Evolutionary conservation across 306 rosid genomes (phyloP).

Genomic region (Glycine soja): DNA sequence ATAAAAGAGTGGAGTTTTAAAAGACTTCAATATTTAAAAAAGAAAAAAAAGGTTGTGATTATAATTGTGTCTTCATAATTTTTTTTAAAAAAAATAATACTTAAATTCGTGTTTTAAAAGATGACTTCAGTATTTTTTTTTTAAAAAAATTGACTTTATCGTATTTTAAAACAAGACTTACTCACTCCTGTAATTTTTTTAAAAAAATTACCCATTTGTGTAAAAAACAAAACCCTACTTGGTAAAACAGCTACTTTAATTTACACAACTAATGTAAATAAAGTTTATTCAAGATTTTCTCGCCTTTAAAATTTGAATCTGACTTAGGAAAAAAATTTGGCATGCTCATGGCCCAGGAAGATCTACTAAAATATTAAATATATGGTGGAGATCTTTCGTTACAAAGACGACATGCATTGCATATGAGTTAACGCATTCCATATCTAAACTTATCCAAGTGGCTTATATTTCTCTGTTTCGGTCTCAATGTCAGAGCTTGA

Average conservation of each 20-base stretch:
- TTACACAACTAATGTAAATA: conserved; percentile 4
- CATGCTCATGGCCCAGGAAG: background rate
- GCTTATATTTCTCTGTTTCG: conserved; percentile 4
- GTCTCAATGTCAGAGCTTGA: background rate
- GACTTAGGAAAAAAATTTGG: background rate
- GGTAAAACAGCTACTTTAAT: background rate
- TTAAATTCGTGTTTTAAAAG: too few relatives aligned
- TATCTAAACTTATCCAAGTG: conserved; percentile 28
- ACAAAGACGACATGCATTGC: conserved; percentile 6
- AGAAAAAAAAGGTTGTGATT: too few relatives aligned
- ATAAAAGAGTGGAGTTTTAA: too few relatives aligned
- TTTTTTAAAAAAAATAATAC: too few relatives aligned
- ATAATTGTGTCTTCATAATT: too few relatives aligned
- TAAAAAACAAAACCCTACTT: too few relatives aligned
- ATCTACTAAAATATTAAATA: conserved; percentile 29
- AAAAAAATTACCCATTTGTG: too few relatives aligned
- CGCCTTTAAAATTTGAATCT: background rate
- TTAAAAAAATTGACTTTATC: too few relatives aligned
- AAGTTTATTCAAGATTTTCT: background rate
- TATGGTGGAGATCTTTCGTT: background rate
- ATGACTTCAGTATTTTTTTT: too few relatives aligned
- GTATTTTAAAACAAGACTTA: too few relatives aligned
- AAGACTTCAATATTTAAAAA: too few relatives aligned
- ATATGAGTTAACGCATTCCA: conserved; percentile 4
- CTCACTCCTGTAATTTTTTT: too few relatives aligned